Conservation (phyloP, 106 monocot genomes). For the Dendrobium huoshanense region DNA sequence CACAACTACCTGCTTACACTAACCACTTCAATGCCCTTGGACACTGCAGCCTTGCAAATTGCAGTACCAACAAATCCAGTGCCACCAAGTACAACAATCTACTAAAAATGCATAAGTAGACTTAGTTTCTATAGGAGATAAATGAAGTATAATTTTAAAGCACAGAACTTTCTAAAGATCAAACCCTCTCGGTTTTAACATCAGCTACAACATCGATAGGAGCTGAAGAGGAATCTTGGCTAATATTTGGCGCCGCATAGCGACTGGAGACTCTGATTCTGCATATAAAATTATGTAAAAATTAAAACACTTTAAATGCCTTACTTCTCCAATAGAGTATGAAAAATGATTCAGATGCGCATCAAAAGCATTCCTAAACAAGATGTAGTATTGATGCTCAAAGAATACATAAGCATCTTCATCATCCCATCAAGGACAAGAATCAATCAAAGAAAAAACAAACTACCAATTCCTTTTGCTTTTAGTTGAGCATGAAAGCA, state of each 20-base stretch:
- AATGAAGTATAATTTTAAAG: background rate
- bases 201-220: slow-evolving; percentile 67
- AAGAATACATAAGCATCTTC: background rate
- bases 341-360: background rate
- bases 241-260: slow-evolving; percentile 32
- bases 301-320: background rate
- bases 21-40: slow-evolving; percentile 92
- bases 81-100: slow-evolving; percentile 96
- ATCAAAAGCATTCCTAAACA: background rate
- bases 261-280: slow-evolving; percentile 3
- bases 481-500: background rate
- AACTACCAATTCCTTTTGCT: background rate
- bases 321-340: background rate
- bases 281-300: background rate
- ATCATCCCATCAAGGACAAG: background rate
- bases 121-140: background rate
- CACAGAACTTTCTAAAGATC: background rate
- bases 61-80: slow-evolving; percentile 93
- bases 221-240: slow-evolving; percentile 31
- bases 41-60: slow-evolving; percentile 95
- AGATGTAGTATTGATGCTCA: background rate
- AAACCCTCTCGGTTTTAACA: slow-evolving; percentile 64
- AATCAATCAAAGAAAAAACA: background rate
- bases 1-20: slow-evolving; percentile 79
- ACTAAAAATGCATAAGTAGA: background rate